Evolutionary conservation across 2,329 filamentous ascomycete species (phyloP).

Genomic region (Emergomyces orientalis): DNA sequence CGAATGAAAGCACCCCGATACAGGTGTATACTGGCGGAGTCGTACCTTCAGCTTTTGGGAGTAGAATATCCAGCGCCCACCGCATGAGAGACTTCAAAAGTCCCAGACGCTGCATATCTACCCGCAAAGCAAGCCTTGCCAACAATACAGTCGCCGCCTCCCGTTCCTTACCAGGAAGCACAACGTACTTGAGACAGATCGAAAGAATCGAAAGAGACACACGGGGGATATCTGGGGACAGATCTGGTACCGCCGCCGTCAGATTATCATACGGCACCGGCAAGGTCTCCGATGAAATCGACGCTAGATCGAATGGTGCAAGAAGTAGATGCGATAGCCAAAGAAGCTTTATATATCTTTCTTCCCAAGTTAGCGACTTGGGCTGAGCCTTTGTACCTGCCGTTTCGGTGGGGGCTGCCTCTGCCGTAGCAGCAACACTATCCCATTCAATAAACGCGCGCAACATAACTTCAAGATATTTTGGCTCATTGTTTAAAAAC

Average conservation of each 20-base stretch:
- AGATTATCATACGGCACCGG: slow-evolving; percentile 29
- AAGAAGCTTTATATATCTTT: slow-evolving; percentile 74
- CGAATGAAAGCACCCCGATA: slow-evolving; percentile 69
- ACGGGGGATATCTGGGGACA: slow-evolving; percentile 55
- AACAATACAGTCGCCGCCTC: slow-evolving; percentile 79
- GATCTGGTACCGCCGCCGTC: slow-evolving; percentile 24
- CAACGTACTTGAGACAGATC: slow-evolving; percentile 61
- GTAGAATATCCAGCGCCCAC: slow-evolving; percentile 60
- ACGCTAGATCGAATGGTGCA: slow-evolving; percentile 81
- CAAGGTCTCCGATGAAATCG: slow-evolving; percentile 55
- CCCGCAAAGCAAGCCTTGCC: slow-evolving; percentile 69
- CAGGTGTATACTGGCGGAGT: slow-evolving; percentile 58
- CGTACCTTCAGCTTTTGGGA: slow-evolving; percentile 33
- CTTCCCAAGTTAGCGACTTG: slow-evolving; percentile 63
- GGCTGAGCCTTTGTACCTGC: slow-evolving; percentile 17
- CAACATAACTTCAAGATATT: slow-evolving; percentile 71
- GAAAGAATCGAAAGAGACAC: slow-evolving; percentile 62
- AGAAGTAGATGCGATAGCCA: slow-evolving; percentile 79
- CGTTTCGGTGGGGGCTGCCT: slow-evolving; percentile 12
- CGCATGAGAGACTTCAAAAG: slow-evolving; percentile 58
- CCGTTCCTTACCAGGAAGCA: slow-evolving; percentile 72
- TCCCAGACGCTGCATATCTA: slow-evolving; percentile 74
- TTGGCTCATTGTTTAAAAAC: slow-evolving; percentile 84
- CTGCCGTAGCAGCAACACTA: slow-evolving; percentile 7
- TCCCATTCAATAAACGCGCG: slow-evolving; percentile 58